Conservation (phyloP, 345 rosid genomes). For the Acer negundo region DNA sequence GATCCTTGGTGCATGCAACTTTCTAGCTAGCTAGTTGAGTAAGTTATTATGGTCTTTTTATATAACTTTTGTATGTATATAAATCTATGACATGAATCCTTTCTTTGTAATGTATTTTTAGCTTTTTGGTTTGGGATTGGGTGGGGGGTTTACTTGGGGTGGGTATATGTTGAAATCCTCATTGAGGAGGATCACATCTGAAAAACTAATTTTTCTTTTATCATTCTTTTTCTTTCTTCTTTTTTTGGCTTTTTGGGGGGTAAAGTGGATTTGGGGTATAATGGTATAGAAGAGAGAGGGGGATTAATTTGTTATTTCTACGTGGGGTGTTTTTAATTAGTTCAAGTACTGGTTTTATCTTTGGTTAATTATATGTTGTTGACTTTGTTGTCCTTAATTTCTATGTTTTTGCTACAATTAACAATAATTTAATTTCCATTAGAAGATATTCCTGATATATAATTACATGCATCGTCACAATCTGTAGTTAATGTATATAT, state of each 20-base stretch:
- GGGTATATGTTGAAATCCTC: constrained; percentile 32
- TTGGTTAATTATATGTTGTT: constrained; percentile 19
- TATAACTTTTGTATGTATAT: constrained; percentile 33
- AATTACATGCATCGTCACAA: too few relatives aligned
- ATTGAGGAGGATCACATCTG: constrained; percentile 19
- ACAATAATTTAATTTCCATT: background rate
- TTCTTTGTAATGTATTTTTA: constrained; percentile 24
- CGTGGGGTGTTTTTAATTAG: constrained; percentile 20
- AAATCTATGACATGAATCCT: constrained; percentile 29
- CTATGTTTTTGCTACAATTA: background rate
- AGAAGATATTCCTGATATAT: background rate
- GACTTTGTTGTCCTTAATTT: constrained; percentile 4
- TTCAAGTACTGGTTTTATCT: constrained; percentile 8
- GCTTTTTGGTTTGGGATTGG: constrained; percentile 25
- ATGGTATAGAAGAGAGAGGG: constrained; percentile 49
- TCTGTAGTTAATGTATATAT: too few relatives aligned
- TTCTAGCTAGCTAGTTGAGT: constrained; percentile 25
- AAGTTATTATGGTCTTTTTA: constrained; percentile 29
- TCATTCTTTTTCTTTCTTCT: constrained; percentile 8
- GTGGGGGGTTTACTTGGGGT: constrained; percentile 3
- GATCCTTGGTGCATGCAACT: constrained; percentile 44
- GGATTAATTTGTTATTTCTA: constrained; percentile 36
- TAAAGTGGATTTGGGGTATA: constrained; percentile 35
- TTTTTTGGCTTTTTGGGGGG: constrained; percentile 21
- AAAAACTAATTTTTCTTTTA: constrained; percentile 24